A percentile compares a stretch with the other conserved stretches of the same genome.
phyloP scores from a whole-genome alignment of 1,139 yeast species.

The Suhomyces taliae region DNA sequence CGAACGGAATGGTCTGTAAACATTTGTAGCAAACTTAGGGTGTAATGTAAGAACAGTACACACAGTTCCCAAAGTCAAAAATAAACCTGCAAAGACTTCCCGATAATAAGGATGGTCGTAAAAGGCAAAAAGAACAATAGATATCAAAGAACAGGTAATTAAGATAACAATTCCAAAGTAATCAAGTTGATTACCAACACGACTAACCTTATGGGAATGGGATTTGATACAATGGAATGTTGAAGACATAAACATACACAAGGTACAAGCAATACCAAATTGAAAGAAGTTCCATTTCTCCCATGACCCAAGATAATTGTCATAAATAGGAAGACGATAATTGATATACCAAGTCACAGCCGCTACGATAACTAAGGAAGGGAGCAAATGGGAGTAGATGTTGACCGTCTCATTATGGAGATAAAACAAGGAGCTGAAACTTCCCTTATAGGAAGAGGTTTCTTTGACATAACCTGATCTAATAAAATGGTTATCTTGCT shows the following conservation, averaged over 20 bases:
- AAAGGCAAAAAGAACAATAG: constrained; percentile 68
- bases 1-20: constrained; percentile 78
- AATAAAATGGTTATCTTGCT: constrained; percentile 79
- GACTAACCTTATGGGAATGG: constrained; percentile 64
- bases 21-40: constrained; percentile 63
- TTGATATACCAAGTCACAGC: constrained; percentile 26
- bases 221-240: constrained; percentile 74
- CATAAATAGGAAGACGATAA: constrained; percentile 37
- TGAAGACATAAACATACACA: constrained; percentile 73
- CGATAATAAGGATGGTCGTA: constrained; percentile 48
- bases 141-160: constrained; percentile 72
- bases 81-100: constrained; percentile 46
- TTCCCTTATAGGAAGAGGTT: constrained; percentile 53
- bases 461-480: constrained; percentile 73
- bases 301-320: constrained; percentile 44
- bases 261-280: constrained; percentile 42
- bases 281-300: constrained; percentile 39
- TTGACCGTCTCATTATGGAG: constrained; percentile 86
- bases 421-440: constrained; percentile 59
- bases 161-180: constrained; percentile 82
- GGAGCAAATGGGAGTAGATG: constrained; percentile 77
- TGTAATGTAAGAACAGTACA: constrained; percentile 68
- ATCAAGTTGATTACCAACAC: constrained; percentile 77
- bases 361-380: constrained; percentile 48
- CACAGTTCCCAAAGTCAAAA: constrained; percentile 54